phyloP scores from a whole-genome alignment of 768 basidiomycete genomes.

The Asterophora lycoperdoides region DNA sequence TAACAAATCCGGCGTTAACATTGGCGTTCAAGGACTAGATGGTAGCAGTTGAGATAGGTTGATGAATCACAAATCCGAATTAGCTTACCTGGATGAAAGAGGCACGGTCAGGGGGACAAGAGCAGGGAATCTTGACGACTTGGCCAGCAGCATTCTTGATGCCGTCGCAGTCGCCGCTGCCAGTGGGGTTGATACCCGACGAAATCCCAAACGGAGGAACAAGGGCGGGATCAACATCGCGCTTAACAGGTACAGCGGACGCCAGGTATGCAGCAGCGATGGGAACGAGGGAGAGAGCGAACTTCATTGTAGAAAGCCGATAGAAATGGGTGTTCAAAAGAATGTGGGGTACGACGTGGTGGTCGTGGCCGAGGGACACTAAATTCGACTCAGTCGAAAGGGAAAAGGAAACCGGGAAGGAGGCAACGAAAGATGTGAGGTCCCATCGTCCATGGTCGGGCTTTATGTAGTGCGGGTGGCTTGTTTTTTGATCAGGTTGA shows the following conservation, averaged over 20 bases:
- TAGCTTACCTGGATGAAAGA: slow-evolving; percentile 47
- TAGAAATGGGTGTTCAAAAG: slow-evolving; percentile 6
- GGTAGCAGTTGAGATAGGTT: neutral
- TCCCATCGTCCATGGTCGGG: neutral
- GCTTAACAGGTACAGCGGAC: slow-evolving; percentile 37
- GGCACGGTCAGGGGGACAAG: slow-evolving; percentile 55
- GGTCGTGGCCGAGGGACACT: slow-evolving; percentile 1
- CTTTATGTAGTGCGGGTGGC: neutral
- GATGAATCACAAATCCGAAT: neutral
- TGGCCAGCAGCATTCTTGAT: slow-evolving; percentile 52
- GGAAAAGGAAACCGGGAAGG: slow-evolving; percentile 2
- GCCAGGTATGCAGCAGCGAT: slow-evolving; percentile 29
- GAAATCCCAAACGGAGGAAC: slow-evolving; percentile 58
- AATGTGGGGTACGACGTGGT: slow-evolving; percentile 9
- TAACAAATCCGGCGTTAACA: slow-evolving; percentile 55
- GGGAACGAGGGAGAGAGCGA: slow-evolving; percentile 26
- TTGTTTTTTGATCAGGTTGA: no score
- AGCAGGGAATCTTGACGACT: slow-evolving; percentile 58
- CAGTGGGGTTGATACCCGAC: slow-evolving; percentile 58
- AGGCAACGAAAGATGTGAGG: neutral
- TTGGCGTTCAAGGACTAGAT: slow-evolving; percentile 44
- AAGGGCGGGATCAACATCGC: slow-evolving; percentile 38
- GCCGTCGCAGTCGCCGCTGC: slow-evolving; percentile 59
- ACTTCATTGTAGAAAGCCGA: slow-evolving; percentile 26
- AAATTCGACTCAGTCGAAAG: slow-evolving; percentile 21